Conservation (phyloP, 768 basidiomycete genomes). For the Rhodotorula paludigena region DNA sequence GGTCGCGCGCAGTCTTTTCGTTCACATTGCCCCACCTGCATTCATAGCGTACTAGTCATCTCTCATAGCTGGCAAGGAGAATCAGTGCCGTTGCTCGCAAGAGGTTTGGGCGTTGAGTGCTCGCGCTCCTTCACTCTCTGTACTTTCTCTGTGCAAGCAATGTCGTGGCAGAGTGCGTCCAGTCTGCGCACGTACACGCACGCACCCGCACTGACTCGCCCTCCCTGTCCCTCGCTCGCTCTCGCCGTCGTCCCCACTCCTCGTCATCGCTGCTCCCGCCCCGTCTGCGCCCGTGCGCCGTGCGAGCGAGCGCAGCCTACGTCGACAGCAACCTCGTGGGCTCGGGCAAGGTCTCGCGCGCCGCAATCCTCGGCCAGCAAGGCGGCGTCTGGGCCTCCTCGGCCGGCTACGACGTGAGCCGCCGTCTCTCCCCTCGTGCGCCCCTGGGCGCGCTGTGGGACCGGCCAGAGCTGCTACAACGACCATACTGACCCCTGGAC, state of each 20-base stretch:
- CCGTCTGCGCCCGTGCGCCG: not conserved
- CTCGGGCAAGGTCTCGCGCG: conserved; percentile 64
- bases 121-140: not conserved
- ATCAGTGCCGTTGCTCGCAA: too few species aligned
- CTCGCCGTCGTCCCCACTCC: not conserved
- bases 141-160: conserved; percentile 36
- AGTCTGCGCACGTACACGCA: conserved; percentile 2
- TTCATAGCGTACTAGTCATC: too few species aligned
- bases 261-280: conserved; percentile 3
- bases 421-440: not conserved
- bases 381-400: conserved; percentile 74
- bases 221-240: not conserved
- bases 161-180: conserved; percentile 67
- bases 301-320: conserved; percentile 48
- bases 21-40: too few species aligned
- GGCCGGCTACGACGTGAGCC: conserved; percentile 58
- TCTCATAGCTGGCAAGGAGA: too few species aligned
- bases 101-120: too few species aligned
- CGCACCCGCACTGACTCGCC: not conserved
- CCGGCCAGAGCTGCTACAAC: too few species aligned
- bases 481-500: too few species aligned
- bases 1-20: too few species aligned
- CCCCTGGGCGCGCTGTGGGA: too few species aligned
- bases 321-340: conserved; percentile 62
- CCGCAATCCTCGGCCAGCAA: conserved; percentile 67